These are phyloP conservation scores for Cyclocybe cylindracea DNA, from an alignment of 768 basidiomycete genomes.

Conservation along the genomic window DNA sequence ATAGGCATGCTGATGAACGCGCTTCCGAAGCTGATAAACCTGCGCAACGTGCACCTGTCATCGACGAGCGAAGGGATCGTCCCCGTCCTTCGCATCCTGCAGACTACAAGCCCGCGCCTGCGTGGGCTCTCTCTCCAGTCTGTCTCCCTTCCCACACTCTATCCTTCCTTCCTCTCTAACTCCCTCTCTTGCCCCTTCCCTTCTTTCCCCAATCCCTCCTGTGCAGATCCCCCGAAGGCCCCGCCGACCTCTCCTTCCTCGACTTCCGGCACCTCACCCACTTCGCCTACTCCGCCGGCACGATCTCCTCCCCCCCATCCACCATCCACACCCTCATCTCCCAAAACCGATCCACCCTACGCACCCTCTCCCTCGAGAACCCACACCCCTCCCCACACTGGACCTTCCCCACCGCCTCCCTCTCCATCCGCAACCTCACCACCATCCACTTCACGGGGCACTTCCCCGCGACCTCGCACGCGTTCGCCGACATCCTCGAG, in stretches of 20 bases:
- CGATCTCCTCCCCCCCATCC: constrained; percentile 24
- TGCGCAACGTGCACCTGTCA: constrained; percentile 62
- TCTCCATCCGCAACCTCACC: constrained; percentile 66
- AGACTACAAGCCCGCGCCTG: constrained; percentile 50
- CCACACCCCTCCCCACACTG: constrained; percentile 49
- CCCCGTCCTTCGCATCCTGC: constrained; percentile 53
- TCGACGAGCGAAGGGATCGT: constrained; percentile 54
- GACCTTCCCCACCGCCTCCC: constrained; percentile 53
- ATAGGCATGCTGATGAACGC: constrained; percentile 71
- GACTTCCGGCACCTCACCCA: constrained; percentile 58
- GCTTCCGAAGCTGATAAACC: constrained; percentile 59
- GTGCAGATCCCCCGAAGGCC: constrained; percentile 45
- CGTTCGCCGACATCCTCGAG: constrained; percentile 58
- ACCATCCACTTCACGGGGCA: constrained; percentile 62
- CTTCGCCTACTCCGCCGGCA: constrained; percentile 53
- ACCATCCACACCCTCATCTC: constrained; percentile 48
- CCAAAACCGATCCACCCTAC: constrained; percentile 54
- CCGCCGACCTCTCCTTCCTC: constrained; percentile 46
- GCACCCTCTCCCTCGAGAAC: constrained; percentile 56
- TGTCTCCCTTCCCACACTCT: constrained; percentile 8
- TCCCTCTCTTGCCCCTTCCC: not conserved
- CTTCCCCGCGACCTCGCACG: constrained; percentile 48
- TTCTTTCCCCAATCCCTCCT: too few species aligned
- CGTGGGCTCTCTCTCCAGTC: constrained; percentile 60
- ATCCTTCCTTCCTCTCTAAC: not conserved